Evolutionary conservation across 1,284 basidiomycete species (phyloP).

Genomic region (Puccinia horiana): DNA sequence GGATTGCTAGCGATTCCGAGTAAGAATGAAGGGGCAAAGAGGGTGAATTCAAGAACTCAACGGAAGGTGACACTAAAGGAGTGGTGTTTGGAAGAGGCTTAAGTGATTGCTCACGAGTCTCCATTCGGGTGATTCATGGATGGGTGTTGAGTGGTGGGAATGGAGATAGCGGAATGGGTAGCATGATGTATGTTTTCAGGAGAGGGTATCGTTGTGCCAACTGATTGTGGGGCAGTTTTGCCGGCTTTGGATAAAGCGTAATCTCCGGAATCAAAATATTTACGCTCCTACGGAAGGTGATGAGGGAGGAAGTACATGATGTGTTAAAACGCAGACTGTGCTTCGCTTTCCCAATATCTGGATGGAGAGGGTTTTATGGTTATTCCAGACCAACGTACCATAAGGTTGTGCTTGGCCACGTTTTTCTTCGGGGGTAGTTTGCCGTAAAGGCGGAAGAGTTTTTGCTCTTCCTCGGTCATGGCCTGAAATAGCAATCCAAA

Average conservation of each 20-base stretch:
- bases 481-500: slow-evolving; percentile 63
- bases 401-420: slow-evolving; percentile 87
- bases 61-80: background rate
- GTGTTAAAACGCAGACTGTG: background rate
- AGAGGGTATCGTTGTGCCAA: slow-evolving; percentile 91
- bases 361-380: background rate
- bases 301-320: background rate
- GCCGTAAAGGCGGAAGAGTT: slow-evolving; percentile 90
- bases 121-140: background rate
- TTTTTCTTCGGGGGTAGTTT: slow-evolving; percentile 92
- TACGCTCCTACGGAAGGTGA: slow-evolving; percentile 72
- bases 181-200: slow-evolving; percentile 66
- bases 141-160: background rate
- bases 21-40: background rate
- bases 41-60: background rate
- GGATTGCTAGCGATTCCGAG: background rate
- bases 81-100: background rate
- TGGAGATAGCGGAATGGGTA: slow-evolving; percentile 51
- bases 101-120: background rate
- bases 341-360: slow-evolving; percentile 34
- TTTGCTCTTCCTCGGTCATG: slow-evolving; percentile 85
- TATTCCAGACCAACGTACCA: slow-evolving; percentile 64
- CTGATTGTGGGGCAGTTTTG: slow-evolving; percentile 77
- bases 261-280: slow-evolving; percentile 97
- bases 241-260: slow-evolving; percentile 95